Conservation (phyloP, 345 rosid species). For the Mercurialis annua region DNA sequence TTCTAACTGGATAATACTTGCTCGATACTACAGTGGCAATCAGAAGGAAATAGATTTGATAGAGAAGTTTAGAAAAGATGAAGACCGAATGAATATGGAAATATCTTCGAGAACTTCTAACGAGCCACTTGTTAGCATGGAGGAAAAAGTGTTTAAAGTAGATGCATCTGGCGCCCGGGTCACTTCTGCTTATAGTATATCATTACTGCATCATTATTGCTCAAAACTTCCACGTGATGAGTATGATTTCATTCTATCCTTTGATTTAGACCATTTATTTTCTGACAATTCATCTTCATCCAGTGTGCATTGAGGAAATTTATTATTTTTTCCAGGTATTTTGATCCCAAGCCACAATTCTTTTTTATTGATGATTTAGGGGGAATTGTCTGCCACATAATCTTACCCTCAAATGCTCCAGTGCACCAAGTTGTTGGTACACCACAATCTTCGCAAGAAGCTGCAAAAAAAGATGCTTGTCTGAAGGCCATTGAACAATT, state of each 20-base stretch:
- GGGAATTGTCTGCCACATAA: constrained; percentile 70
- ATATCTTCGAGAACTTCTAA: constrained; percentile 59
- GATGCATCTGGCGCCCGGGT: constrained; percentile 70
- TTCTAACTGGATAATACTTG: constrained; percentile 10
- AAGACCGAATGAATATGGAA: constrained; percentile 67
- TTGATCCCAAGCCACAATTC: constrained; percentile 73
- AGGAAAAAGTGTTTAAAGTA: constrained; percentile 65
- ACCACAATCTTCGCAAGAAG: constrained; percentile 60
- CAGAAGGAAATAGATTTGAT: constrained; percentile 71
- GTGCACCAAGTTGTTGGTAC: constrained; percentile 49
- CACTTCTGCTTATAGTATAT: constrained; percentile 75
- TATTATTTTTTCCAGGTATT: constrained; percentile 54
- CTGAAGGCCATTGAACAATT: constrained; percentile 73
- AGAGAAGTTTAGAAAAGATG: constrained; percentile 51
- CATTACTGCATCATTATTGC: constrained; percentile 78
- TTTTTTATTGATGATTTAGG: constrained; percentile 59
- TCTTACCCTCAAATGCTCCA: constrained; percentile 86
- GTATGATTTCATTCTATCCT: constrained; percentile 44
- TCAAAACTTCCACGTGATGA: constrained; percentile 89
- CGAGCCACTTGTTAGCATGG: constrained; percentile 42
- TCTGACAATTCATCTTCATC: constrained; percentile 1
- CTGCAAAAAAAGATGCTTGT: constrained; percentile 82
- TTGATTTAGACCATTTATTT: constrained; percentile 8
- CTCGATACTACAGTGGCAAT: constrained; percentile 54
- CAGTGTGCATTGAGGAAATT: constrained; percentile 13